Base-by-base conservation (phyloP, 352 stramenopile genomes). In the Phytophthora colocasiae region DNA sequence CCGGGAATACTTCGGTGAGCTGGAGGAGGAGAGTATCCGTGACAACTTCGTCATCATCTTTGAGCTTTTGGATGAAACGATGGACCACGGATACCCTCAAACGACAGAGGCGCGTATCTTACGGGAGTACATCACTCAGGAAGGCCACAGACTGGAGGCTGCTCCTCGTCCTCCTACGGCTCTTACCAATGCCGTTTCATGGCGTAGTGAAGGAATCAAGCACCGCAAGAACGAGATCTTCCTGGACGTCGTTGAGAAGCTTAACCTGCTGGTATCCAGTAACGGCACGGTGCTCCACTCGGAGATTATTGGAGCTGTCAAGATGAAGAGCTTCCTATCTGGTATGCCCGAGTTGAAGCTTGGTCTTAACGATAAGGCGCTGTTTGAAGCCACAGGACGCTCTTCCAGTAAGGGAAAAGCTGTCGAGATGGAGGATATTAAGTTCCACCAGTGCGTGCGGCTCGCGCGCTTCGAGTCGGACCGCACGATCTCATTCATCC, bases 21-120 rank as follows among this genome's bases (percentile, higher is more conserved):
- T 99, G 8, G 96, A 99, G 64, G 98, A 99, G 75, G 98, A 99
- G 75, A 98, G 88, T 53, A 99, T 99, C 65, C 93, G 98, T 29
- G 98, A 99, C 81, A 99, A 99, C 71, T 99, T 99, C 79, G 97
- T 99, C 39, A 98, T 99, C 75, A 99, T 99, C 75, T 99, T 99
- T 71, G 98, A 99, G 84, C 84, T 99, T 8, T 83, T 99, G 41
- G 98, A 99, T 75, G 98, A 99, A 81, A 99, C 96, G 8, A 99
- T 99, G 95, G 98, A 99, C 78, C 98, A 99, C 73, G 98, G 98
- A 6, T 98, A 99, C 75, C 98, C 98, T 14, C 98, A 99, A 80
- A 95, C 87, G 9, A 96, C 85, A 4, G 91, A 97, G 56, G 83
- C 85, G 26, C 83, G 87, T n/a, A 96, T 96, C 50, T 63, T 97